phyloP scores from a whole-genome alignment of 2,329 filamentous ascomycete genomes.

The Lojkania enalia region DNA sequence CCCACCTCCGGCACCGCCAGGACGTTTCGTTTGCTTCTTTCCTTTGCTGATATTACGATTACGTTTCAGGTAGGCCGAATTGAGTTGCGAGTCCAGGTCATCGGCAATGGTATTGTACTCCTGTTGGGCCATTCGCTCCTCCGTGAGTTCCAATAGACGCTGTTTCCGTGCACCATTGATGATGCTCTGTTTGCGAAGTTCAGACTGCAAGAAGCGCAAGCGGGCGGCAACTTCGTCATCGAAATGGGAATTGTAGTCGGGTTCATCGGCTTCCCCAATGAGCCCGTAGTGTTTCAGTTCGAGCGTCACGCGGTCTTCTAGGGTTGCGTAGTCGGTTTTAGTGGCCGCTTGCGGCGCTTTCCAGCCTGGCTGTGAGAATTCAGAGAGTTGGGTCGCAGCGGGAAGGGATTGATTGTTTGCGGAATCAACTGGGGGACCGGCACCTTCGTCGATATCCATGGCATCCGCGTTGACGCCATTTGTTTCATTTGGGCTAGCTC shows the following conservation, averaged over 20 bases:
- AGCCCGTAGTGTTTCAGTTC: conserved; percentile 92
- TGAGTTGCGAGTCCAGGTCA: conserved; percentile 92
- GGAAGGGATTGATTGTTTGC: conserved; percentile 52
- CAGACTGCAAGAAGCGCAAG: conserved; percentile 79
- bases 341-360: conserved; percentile 70
- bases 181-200: conserved; percentile 80
- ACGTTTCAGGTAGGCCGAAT: conserved; percentile 92
- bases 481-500: conserved; percentile 57
- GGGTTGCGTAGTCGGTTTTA: conserved; percentile 80
- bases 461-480: conserved; percentile 57
- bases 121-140: conserved; percentile 92
- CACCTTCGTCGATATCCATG: conserved; percentile 52
- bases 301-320: conserved; percentile 89
- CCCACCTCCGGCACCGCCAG: conserved; percentile 74
- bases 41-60: conserved; percentile 92
- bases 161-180: conserved; percentile 90
- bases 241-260: conserved; percentile 85
- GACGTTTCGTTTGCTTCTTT: conserved; percentile 81
- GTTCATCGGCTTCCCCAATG: conserved; percentile 71
- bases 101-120: conserved; percentile 97
- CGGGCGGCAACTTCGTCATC: conserved; percentile 95
- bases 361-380: conserved; percentile 75
- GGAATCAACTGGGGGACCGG: conserved; percentile 33
- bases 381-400: conserved; percentile 78
- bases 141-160: conserved; percentile 81